Evolutionary conservation across 352 stramenopile species (phyloP).

Genomic region (Aphanomyces stellatus): DNA sequence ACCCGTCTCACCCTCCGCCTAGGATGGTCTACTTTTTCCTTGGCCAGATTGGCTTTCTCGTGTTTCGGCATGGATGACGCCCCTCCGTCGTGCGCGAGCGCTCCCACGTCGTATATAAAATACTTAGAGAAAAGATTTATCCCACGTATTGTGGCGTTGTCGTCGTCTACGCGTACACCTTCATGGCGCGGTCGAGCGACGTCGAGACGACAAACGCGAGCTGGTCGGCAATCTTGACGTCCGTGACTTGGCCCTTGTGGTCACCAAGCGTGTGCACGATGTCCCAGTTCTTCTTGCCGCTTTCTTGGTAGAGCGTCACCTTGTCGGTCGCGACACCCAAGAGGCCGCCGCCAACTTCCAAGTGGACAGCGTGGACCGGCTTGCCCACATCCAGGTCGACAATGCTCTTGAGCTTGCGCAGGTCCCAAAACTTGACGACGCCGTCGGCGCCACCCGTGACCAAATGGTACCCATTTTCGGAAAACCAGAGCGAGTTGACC

Average conservation of each 20-base stretch:
- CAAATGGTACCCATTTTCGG: constrained; percentile 94
- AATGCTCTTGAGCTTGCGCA: constrained; percentile 86
- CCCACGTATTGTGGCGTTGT: background rate
- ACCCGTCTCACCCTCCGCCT: background rate
- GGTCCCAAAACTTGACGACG: constrained; percentile 88
- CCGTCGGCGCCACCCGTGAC: constrained; percentile 73
- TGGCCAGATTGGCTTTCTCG: constrained; percentile 68
- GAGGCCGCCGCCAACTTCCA: constrained; percentile 51
- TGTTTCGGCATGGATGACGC: constrained; percentile 54
- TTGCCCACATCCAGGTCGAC: constrained; percentile 45
- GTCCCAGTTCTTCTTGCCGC: constrained; percentile 53
- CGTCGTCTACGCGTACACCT: constrained; percentile 51
- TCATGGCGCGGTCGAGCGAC: constrained; percentile 71
- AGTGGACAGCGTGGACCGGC: constrained; percentile 43
- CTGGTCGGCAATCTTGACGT: constrained; percentile 45
- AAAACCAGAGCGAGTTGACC: constrained; percentile 82
- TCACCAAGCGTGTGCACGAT: constrained; percentile 50
- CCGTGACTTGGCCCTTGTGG: constrained; percentile 60
- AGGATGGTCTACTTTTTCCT: constrained; percentile 82
- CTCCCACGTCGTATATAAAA: no score
- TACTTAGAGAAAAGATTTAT: background rate
- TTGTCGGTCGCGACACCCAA: constrained; percentile 41
- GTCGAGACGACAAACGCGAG: constrained; percentile 54
- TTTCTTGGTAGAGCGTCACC: constrained; percentile 51
- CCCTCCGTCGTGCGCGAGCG: no score